Base-by-base conservation (phyloP, 352 stramenopile species). In the Aphanomyces cochlioides region DNA sequence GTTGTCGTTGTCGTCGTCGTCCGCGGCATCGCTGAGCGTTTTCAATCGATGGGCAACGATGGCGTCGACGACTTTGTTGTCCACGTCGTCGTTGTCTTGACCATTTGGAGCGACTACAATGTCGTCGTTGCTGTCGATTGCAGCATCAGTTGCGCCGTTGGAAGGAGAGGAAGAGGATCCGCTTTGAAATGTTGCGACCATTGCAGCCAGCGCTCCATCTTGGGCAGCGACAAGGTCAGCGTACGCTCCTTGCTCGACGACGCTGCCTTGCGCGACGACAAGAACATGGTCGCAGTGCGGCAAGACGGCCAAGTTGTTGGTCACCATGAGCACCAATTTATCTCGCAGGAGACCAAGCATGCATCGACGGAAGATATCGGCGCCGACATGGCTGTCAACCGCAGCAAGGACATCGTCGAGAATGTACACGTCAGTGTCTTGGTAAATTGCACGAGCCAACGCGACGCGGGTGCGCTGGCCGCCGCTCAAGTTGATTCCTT, bases 121-220 rank as follows among this genome's bases (percentile, higher is more conserved):
- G 7, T 79, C 73, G 19, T 83, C 71, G 40, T 77, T 77, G 13
- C 78, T 75, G 66, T 90, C 78, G n/a, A 78, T 79, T 56, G n/a
- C n/a, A n/a, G n/a, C n/a, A 75, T 15, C 6, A n/a, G 12, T 36
- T 15, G 50, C 17, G 50, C 7, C 50, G 50, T 12, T 50, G 43
- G 43, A n/a, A 12, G 43, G 43, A 12, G 43, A n/a, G 10, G 43
- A 50, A 1, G 50, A 17, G 2, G 15, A 40, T 6, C 54, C 54
- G 54, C 54, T 37, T 40, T 61, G 54, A 17, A 61, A 61, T 37
- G 17, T 61, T 0, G 54, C 54, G 19, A 61, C 54, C 54, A 61
- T 61, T 7, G 17, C 34, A n/a, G 54, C 54, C n/a, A 61, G 17
- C 10, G 43, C 43, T n/a, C 43, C 43, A 12, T 12, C 17, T 12